These are phyloP conservation scores for Ophiostoma tasmaniense DNA, from an alignment of 2,329 filamentous ascomycete genomes.

Conservation along the genomic window DNA sequence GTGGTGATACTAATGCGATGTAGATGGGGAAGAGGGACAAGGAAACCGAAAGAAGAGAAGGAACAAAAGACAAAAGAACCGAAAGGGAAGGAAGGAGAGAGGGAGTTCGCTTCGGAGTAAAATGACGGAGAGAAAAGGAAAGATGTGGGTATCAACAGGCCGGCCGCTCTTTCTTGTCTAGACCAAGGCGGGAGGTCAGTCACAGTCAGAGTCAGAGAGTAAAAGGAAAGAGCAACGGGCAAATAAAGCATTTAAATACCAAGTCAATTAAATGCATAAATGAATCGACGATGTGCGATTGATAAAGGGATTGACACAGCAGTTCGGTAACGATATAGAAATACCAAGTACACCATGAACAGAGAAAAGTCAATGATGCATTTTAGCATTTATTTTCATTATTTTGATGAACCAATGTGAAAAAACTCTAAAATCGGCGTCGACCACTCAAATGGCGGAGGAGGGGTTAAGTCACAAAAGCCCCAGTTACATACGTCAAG, in stretches of 20 bases:
- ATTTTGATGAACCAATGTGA: background rate
- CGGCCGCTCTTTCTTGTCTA: background rate
- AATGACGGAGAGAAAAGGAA: slow-evolving; percentile 10
- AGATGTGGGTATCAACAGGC: slow-evolving; percentile 6
- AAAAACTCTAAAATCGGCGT: background rate
- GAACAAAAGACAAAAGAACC: background rate
- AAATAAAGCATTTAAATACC: background rate
- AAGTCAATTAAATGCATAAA: background rate
- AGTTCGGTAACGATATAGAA: background rate
- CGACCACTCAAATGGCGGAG: background rate
- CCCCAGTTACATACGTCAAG: background rate
- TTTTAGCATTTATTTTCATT: background rate
- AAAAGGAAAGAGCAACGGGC: slow-evolving; percentile 3
- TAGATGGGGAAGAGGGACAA: too few species aligned
- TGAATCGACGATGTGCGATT: background rate
- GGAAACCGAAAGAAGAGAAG: background rate
- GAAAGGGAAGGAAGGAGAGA: background rate
- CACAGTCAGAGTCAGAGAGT: background rate
- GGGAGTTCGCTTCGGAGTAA: background rate
- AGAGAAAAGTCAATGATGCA: background rate
- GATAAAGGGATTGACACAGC: background rate
- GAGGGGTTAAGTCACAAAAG: background rate
- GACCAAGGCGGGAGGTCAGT: slow-evolving; percentile 3
- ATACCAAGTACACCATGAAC: background rate
- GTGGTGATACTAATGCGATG: background rate